Base-by-base conservation (phyloP, 176 grass and related monocot species). In the Carex kokanica region DNA sequence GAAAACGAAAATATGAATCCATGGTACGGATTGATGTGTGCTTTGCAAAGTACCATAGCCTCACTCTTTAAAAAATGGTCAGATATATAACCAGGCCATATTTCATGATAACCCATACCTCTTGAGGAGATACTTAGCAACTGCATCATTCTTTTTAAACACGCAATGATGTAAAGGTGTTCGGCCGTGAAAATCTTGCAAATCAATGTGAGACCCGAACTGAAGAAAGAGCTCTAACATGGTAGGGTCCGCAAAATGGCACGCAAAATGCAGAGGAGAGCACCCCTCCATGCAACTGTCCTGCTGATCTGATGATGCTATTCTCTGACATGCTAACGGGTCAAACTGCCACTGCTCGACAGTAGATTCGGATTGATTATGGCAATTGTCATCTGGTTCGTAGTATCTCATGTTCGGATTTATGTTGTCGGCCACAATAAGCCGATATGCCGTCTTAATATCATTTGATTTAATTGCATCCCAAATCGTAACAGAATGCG, bases 151-250 rank as follows among this genome's bases (percentile, higher is more conserved):
- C 85, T 91, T 97, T 78, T 81, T 89, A 81, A 88, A 91, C 57
- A 94, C 90, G 81, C 95, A 97, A 87, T 85, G 92, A 82, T 97
- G 95, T 78, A 97, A 85, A 59, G 95, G 92, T 67, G 95, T 97
- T 66, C 90, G 86, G 34, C 95, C 95, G 78, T 97, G 95, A 58
- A 92, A 94, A 62, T 97, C 95, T 74, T 94, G 92, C 51, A 90
- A 86, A 90, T 97, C 90, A 88, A 94, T 94, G 78, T 94, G 85
- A 21, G 95, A 88, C 4, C 95, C 95, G 75, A 94, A 94, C 86
- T 92, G 95, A 75, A 97, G 87, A 21, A 97, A 84, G 38, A 97
- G 83, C 81, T 97, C 95, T 24, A 91, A 55, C 86, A 94, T 87
- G 60, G 86, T 34, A 78, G 85, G 78, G 83, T 92, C 78, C 1